A percentile compares a stretch with the other conserved stretches of the same genome.
phyloP scores from a whole-genome alignment of 441 rosid species.

The Cnidoscolus chayamansa region DNA sequence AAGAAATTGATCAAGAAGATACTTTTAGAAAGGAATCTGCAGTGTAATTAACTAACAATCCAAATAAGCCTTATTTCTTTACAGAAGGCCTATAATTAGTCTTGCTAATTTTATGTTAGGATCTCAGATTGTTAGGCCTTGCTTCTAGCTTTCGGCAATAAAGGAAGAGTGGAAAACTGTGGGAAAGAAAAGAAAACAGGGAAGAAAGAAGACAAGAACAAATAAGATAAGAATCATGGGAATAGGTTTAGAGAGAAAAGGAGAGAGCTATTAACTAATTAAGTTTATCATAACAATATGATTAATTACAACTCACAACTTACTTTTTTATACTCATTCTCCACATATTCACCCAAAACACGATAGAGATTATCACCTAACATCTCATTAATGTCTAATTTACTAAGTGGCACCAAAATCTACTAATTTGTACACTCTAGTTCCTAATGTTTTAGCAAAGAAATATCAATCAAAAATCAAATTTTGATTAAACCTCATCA shows the following conservation, averaged over 20 bases:
- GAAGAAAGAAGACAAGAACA: not conserved
- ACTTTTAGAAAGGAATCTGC: not conserved
- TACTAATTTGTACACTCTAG: not conserved
- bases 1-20: not conserved
- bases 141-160: not conserved
- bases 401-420: not conserved
- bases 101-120: not conserved
- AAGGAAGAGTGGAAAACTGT: not conserved
- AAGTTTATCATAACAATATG: not conserved
- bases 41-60: not conserved
- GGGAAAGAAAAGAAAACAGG: not conserved
- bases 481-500: constrained; percentile 70
- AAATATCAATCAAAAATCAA: constrained; percentile 10
- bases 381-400: not conserved
- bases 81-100: not conserved
- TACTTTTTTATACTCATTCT: not conserved
- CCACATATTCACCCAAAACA: not conserved
- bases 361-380: not conserved
- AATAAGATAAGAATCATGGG: not conserved
- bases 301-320: not conserved
- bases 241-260: not conserved
- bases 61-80: not conserved
- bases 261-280: not conserved
- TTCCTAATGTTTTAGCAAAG: not conserved
- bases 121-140: not conserved